phyloP scores from a whole-genome alignment of 805 yeast genomes.

The Spathaspora arborariae region DNA sequence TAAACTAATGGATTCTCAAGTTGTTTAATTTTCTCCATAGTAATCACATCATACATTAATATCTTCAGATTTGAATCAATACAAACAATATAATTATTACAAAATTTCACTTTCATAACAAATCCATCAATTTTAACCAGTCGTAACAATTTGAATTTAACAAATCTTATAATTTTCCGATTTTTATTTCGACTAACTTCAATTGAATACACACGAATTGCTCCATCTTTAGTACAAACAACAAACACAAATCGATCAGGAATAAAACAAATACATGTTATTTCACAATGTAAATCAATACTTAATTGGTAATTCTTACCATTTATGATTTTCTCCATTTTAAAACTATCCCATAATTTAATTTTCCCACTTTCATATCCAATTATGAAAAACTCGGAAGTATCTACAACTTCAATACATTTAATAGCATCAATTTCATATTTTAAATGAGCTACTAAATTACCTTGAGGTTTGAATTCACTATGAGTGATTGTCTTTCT shows the following conservation, averaged over 20 bases:
- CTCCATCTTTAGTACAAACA: constrained; percentile 49
- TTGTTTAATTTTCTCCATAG: constrained; percentile 39
- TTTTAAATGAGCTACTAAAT: constrained; percentile 56
- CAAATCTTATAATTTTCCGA: constrained; percentile 25
- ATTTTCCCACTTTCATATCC: constrained; percentile 74
- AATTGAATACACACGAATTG: constrained; percentile 33
- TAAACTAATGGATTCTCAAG: constrained; percentile 56
- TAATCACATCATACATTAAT: constrained; percentile 53
- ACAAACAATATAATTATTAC: constrained; percentile 42
- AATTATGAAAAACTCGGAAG: constrained; percentile 63
- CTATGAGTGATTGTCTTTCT: neutral
- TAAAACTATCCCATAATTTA: constrained; percentile 72
- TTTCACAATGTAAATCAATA: constrained; percentile 44
- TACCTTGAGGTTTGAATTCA: constrained; percentile 39
- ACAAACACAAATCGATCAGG: constrained; percentile 55
- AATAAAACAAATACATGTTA: constrained; percentile 50
- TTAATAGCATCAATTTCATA: constrained; percentile 40
- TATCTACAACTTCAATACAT: constrained; percentile 55
- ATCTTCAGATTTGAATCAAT: constrained; percentile 54
- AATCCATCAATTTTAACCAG: constrained; percentile 38
- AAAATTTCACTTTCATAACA: constrained; percentile 42
- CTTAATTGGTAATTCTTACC: constrained; percentile 44
- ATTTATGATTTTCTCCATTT: constrained; percentile 59
- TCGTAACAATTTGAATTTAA: constrained; percentile 33
- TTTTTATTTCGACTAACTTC: constrained; percentile 33